Conservation (phyloP, 2,329 filamentous ascomycete genomes). For the Diaporthe sp. region DNA sequence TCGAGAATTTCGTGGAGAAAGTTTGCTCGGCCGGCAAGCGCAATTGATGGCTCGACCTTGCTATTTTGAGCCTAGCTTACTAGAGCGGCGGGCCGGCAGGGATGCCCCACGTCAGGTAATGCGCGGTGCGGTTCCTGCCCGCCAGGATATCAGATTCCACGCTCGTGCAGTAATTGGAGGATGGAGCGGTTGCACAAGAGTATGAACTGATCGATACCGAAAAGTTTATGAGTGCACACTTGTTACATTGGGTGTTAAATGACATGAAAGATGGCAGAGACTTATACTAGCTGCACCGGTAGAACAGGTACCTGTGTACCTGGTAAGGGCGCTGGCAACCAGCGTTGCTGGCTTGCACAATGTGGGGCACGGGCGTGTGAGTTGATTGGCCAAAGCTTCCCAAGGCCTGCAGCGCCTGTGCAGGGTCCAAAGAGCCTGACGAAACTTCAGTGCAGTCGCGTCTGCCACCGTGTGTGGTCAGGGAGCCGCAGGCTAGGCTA, state of each 20-base stretch:
- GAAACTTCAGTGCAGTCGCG: constrained; percentile 36
- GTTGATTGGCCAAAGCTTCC: constrained; percentile 37
- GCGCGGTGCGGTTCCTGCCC: neutral
- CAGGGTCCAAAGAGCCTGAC: constrained; percentile 22
- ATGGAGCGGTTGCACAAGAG: neutral
- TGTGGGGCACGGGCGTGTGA: constrained; percentile 21
- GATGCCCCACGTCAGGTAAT: constrained; percentile 35
- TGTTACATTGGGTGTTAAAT: neutral
- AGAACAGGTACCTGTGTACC: neutral
- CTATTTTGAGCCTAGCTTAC: constrained; percentile 3
- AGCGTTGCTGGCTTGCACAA: neutral
- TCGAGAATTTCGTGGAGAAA: constrained; percentile 41
- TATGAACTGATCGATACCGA: no score
- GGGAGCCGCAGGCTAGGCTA: constrained; percentile 8
- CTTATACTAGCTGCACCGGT: neutral
- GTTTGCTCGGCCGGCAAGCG: constrained; percentile 40
- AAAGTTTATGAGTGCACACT: fast-evolving
- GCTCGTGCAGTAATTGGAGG: neutral
- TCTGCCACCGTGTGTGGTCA: constrained; percentile 4
- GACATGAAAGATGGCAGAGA: neutral
- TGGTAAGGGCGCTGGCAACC: constrained; percentile 10
- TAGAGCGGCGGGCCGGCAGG: neutral
- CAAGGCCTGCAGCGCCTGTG: neutral
- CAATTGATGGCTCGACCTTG: constrained; percentile 27
- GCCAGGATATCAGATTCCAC: neutral